phyloP scores from a whole-genome alignment of 1,139 yeast species.

The Suhomyces anneliseae region DNA sequence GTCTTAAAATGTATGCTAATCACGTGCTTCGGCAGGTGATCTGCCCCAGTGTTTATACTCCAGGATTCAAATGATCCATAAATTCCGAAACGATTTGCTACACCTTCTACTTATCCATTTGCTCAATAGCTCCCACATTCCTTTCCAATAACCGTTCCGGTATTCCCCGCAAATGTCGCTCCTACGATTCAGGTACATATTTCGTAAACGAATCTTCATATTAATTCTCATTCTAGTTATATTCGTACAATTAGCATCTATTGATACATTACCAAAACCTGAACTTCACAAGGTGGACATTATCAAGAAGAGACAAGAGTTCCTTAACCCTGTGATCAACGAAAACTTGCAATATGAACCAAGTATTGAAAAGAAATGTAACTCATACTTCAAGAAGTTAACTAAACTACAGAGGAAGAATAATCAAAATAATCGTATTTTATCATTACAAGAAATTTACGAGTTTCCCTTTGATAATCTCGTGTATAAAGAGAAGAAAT shows the following conservation, averaged over 20 bases:
- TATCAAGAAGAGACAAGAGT: neutral
- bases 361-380: slow-evolving; percentile 15
- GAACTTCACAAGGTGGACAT: neutral
- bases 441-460: slow-evolving; percentile 20
- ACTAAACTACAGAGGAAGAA: neutral
- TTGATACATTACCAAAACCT: neutral
- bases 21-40: neutral
- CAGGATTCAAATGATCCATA: no score
- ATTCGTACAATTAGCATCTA: neutral
- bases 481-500: slow-evolving; percentile 28
- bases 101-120: no score
- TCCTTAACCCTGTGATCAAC: neutral
- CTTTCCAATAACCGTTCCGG: neutral
- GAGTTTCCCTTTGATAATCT: slow-evolving; percentile 19
- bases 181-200: neutral
- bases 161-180: neutral
- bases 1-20: no score
- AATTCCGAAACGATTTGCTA: no score
- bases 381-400: slow-evolving; percentile 10
- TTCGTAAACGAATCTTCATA: neutral
- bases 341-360: neutral
- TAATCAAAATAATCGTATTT: neutral
- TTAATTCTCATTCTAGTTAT: neutral
- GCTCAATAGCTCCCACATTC: no score
- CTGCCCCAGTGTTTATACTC: neutral